A percentile compares a stretch with the other conserved stretches of the same genome.
Conservation (phyloP, 768 basidiomycete genomes). For the Gloeopeniophorella convolvens region DNA sequence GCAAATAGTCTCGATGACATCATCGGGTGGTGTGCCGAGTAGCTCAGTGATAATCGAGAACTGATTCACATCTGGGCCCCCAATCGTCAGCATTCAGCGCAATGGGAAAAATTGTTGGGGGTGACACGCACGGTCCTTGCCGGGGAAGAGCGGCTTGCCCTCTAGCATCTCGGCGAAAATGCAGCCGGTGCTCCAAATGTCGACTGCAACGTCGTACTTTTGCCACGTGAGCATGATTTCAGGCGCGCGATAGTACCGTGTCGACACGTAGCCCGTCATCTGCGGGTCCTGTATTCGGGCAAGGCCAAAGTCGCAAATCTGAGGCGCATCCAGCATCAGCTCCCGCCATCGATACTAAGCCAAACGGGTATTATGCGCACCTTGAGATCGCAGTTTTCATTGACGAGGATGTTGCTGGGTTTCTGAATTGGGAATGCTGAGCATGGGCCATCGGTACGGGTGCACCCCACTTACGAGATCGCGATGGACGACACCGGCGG, state of each 20-base stretch:
- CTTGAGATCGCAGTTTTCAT: constrained; percentile 99
- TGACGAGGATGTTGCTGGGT: constrained; percentile 99
- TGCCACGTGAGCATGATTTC: constrained; percentile 99
- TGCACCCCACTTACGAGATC: constrained; percentile 62
- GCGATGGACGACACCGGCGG: constrained; percentile 96
- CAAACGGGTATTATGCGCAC: constrained; percentile 34
- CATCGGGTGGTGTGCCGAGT: constrained; percentile 97
- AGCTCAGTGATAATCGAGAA: constrained; percentile 99
- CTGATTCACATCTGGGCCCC: constrained; percentile 87
- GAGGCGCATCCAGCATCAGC: not conserved
- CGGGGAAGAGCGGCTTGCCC: constrained; percentile 97
- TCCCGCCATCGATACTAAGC: constrained; percentile 13
- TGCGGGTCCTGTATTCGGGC: constrained; percentile 99
- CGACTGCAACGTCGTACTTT: constrained; percentile 99
- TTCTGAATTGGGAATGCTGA: constrained; percentile 45
- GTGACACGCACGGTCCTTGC: constrained; percentile 90
- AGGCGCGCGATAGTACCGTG: constrained; percentile 96
- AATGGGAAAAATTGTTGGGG: constrained; percentile 3
- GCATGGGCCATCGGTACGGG: not conserved
- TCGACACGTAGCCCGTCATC: constrained; percentile 99
- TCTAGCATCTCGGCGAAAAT: constrained; percentile 99
- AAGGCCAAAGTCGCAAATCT: constrained; percentile 99
- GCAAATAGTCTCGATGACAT: constrained; percentile 98
- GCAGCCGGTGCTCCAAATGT: constrained; percentile 99
- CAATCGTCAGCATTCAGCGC: constrained; percentile 6